phyloP scores from a whole-genome alignment of 2,329 filamentous ascomycete species.

The Aspergillus thermomutatus region DNA sequence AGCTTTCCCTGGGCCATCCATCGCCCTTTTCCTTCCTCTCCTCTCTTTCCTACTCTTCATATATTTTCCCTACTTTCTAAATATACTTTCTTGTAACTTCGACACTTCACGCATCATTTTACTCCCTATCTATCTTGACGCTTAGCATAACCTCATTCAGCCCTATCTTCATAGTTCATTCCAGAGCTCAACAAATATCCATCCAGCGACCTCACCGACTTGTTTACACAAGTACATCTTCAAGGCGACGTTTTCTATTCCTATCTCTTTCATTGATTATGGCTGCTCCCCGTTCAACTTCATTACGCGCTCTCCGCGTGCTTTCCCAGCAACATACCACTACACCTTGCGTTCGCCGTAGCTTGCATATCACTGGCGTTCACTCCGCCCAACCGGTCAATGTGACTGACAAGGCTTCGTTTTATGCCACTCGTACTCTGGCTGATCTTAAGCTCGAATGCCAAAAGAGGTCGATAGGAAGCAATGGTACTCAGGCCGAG shows the following conservation, averaged over 20 bases:
- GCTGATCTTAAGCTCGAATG: constrained; percentile 52
- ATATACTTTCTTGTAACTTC: not conserved
- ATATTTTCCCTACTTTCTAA: not conserved
- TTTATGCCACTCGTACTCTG: constrained; percentile 51
- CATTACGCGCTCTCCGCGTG: constrained; percentile 44
- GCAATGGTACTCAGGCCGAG: constrained; percentile 48
- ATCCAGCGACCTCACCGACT: not conserved
- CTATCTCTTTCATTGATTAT: constrained; percentile 22
- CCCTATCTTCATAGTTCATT: not conserved
- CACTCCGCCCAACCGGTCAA: constrained; percentile 52
- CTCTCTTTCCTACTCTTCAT: not conserved
- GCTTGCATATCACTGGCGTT: constrained; percentile 59
- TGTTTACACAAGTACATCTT: not conserved
- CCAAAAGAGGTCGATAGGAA: constrained; percentile 47
- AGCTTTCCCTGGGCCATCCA: constrained; percentile 5
- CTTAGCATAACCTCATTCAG: not conserved
- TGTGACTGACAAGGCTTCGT: constrained; percentile 49
- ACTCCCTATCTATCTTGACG: not conserved
- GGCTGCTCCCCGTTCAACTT: constrained; percentile 45
- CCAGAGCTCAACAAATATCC: not conserved
- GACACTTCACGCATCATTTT: not conserved
- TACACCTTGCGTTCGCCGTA: constrained; percentile 41
- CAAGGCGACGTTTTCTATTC: not conserved
- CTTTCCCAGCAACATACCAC: constrained; percentile 38
- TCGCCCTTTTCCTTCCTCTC: constrained; percentile 7